A percentile compares a stretch with the other conserved stretches of the same genome.
These are phyloP conservation scores for Fermentozyma sake DNA, from an alignment of 1,139 yeast genomes.

Conservation along the genomic window DNA sequence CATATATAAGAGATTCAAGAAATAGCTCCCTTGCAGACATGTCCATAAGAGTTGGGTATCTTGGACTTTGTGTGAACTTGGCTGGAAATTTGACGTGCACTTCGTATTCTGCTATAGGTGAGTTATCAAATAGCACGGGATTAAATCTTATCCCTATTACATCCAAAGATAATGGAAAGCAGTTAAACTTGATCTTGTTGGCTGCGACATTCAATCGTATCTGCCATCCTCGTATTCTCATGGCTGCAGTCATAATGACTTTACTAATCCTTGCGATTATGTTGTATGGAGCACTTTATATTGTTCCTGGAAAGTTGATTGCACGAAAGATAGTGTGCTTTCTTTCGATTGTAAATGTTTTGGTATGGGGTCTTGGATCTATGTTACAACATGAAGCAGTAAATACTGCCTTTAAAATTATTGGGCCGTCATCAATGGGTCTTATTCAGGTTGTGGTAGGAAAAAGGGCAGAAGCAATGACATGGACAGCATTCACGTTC, in stretches of 20 bases:
- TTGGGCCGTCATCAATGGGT: slow-evolving; percentile 49
- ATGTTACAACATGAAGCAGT: slow-evolving; percentile 66
- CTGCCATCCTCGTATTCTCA: slow-evolving; percentile 52
- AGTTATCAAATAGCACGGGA: slow-evolving; percentile 22
- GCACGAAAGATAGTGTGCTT: slow-evolving; percentile 30
- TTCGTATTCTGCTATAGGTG: slow-evolving; percentile 19
- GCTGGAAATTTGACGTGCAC: slow-evolving; percentile 28
- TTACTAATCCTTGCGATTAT: slow-evolving; percentile 36
- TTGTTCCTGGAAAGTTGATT: slow-evolving; percentile 39
- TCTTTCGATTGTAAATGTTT: slow-evolving; percentile 32
- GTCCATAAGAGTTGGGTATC: slow-evolving; percentile 45
- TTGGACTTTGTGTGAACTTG: slow-evolving; percentile 43
- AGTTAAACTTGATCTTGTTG: slow-evolving; percentile 37
- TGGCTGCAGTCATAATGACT: slow-evolving; percentile 44
- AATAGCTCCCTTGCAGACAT: slow-evolving; percentile 24
- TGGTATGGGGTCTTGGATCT: slow-evolving; percentile 67
- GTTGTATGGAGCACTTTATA: slow-evolving; percentile 44
- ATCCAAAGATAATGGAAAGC: slow-evolving; percentile 18
- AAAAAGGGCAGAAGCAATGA: slow-evolving; percentile 38
- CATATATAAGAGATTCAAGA: slow-evolving; percentile 14
- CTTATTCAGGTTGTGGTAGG: slow-evolving; percentile 47
- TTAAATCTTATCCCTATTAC: slow-evolving; percentile 13
- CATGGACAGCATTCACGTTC: slow-evolving; percentile 22
- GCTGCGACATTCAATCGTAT: slow-evolving; percentile 40
- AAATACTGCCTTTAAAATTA: slow-evolving; percentile 38